Evolutionary conservation across 2,329 filamentous ascomycete genomes (phyloP), one percentile per base, ranked within the genome.

Genomic region (Aureobasidium namibiae): DNA sequence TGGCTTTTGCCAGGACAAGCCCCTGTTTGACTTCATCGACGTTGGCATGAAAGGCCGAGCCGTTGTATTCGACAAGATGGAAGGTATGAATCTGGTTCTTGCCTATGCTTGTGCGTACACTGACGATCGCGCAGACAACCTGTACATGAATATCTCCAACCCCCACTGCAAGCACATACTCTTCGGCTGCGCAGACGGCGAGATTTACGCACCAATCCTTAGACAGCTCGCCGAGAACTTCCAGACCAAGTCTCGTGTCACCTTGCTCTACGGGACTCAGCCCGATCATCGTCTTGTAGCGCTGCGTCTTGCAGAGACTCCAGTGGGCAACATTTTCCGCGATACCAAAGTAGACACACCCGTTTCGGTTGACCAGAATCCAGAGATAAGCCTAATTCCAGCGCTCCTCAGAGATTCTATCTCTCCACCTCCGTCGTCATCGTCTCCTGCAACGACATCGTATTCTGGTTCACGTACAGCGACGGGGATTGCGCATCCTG

Each of bases 151-250:
- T 68, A 71, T 83, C 53, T 74, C 79, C 68, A 79, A 84, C 64
- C 79, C 77, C 62, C 82, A 83, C 64, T 86, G 83, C 66, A 81
- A 80, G 56, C 81, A 83, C 59, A 78, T 86, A 56, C 73, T 85
- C 50, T 74, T 86, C 36, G 83, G 82, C 9, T 83, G 82, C 68
- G 80, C 80, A 14, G 78, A 81, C 61, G 80, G 82, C 69, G 78
- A 77, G 59, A 75, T 78, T 23, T 85, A 83, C 67, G 76, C 77
- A 24, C 73, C 74, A 11, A 70, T 80, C 36, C 71, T 86, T 11
- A 77, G 82, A 65, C 74, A 80, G 34, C 75, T 76, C 53, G 67
- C 75, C 49, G 70, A 72, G 60, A 77, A 81, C 57, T 64, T 72
- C 18, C 70, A 75, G 44, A 72, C 77, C 23, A 67, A 74, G 9